These are phyloP conservation scores for Clausena lansium DNA, from an alignment of 345 rosid species.

Conservation along the genomic window DNA sequence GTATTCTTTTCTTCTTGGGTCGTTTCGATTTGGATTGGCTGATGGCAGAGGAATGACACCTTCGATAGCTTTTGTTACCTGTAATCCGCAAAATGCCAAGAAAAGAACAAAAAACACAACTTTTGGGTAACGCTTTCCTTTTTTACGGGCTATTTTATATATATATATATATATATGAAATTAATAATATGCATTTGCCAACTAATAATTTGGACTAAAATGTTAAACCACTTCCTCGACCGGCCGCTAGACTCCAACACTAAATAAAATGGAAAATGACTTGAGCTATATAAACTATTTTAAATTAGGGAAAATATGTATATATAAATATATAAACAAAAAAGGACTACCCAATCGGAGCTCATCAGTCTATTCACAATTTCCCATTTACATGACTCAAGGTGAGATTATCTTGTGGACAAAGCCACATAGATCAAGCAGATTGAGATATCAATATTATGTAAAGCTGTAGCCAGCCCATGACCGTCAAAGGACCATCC, in stretches of 20 bases:
- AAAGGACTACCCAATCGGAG: neutral
- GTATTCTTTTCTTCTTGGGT: constrained; percentile 64
- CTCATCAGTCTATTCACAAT: neutral
- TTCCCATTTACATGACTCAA: neutral
- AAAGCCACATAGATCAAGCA: too few relatives aligned
- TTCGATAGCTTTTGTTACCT: constrained; percentile 72
- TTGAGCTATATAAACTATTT: too few relatives aligned
- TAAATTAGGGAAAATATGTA: neutral
- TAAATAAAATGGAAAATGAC: neutral
- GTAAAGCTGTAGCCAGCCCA: neutral
- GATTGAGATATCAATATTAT: neutral
- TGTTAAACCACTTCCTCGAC: neutral
- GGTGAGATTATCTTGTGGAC: neutral
- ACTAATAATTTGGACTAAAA: neutral
- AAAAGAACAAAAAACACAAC: constrained; percentile 19
- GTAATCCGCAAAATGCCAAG: constrained; percentile 28
- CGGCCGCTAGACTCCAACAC: neutral
- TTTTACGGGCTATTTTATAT: neutral
- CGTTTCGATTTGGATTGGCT: constrained; percentile 34
- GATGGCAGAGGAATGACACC: constrained; percentile 63
- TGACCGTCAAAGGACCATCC: neutral
- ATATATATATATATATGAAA: too few relatives aligned
- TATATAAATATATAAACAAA: neutral
- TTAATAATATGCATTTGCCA: neutral
- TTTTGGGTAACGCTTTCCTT: constrained; percentile 26